Percentiles rank a stretch among this genome's conserved stretches.
Evolutionary conservation across 306 rosid genomes (phyloP).

Genomic region (Quillaja saponaria): DNA sequence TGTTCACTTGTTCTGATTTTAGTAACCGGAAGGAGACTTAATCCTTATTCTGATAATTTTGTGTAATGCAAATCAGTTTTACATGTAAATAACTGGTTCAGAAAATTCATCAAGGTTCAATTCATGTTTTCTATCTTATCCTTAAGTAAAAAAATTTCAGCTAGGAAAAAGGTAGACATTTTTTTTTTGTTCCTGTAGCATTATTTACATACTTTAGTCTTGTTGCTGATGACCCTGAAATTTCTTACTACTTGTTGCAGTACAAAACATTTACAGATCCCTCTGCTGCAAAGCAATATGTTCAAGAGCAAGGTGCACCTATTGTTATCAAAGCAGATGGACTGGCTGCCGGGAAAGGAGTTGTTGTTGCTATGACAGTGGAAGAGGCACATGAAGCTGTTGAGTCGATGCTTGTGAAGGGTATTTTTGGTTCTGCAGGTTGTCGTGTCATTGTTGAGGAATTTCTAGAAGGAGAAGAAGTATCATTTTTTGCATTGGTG

Average conservation of each 20-base stretch:
- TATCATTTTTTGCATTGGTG: conserved; percentile 84
- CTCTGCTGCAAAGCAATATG: conserved; percentile 75
- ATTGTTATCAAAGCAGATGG: conserved; percentile 94
- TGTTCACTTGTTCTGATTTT: conserved; percentile 27
- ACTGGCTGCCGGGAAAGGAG: conserved; percentile 97
- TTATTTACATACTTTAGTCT: too few relatives aligned
- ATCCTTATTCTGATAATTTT: neutral
- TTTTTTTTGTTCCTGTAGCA: too few relatives aligned
- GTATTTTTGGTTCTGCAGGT: conserved; percentile 89
- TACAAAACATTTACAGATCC: conserved; percentile 78
- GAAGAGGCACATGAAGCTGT: conserved; percentile 92
- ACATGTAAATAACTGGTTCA: too few relatives aligned
- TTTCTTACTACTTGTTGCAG: conserved; percentile 48
- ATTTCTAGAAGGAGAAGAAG: conserved; percentile 95
- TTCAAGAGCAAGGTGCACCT: conserved; percentile 81
- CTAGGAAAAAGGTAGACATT: too few relatives aligned
- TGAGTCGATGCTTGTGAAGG: conserved; percentile 86
- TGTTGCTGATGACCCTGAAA: neutral
- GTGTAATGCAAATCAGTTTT: too few relatives aligned
- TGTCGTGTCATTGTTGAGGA: conserved; percentile 80
- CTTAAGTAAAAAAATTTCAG: too few relatives aligned
- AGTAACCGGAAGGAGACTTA: conserved; percentile 13
- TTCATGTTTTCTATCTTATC: too few relatives aligned
- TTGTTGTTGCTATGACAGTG: conserved; percentile 70
- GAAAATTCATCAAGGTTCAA: too few relatives aligned